Percentiles rank a stretch among this genome's conserved stretches.
These are phyloP conservation scores for Ophiocordyceps robertsii DNA, from an alignment of 2,329 filamentous ascomycete genomes.

Conservation along the genomic window DNA sequence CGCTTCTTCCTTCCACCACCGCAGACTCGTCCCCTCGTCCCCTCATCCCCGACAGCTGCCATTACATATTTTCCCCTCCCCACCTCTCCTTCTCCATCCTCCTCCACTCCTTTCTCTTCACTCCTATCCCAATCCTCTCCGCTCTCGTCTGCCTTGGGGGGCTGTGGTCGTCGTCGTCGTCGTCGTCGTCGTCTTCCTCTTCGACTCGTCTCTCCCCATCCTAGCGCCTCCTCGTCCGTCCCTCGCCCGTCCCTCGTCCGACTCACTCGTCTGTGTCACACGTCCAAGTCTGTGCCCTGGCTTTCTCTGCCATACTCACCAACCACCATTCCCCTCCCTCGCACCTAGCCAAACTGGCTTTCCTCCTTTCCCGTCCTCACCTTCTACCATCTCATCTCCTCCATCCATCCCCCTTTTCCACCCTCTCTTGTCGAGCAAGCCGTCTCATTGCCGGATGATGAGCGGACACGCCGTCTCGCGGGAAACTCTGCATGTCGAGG, in stretches of 20 bases:
- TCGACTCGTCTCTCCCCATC: too few relatives aligned
- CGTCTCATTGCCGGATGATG: background rate
- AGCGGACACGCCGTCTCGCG: background rate
- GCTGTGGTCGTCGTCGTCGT: too few relatives aligned
- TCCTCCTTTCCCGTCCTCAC: too few relatives aligned
- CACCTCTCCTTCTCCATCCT: background rate
- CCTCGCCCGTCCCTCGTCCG: too few relatives aligned
- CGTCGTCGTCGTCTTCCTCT: too few relatives aligned
- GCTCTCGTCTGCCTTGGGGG: too few relatives aligned
- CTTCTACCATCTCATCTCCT: background rate
- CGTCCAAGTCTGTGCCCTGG: too few relatives aligned
- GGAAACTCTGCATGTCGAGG: background rate
- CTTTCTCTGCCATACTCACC: too few relatives aligned
- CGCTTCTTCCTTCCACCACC: background rate
- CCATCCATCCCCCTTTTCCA: background rate
- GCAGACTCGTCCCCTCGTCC: background rate
- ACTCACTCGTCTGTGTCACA: too few relatives aligned
- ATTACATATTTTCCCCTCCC: background rate
- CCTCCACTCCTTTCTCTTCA: background rate
- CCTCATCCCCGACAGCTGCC: background rate
- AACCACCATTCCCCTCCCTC: background rate
- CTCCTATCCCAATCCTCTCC: too few relatives aligned
- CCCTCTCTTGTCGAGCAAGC: background rate
- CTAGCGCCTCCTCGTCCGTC: too few relatives aligned
- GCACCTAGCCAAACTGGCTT: background rate